phyloP scores from a whole-genome alignment of 1,139 yeast genomes.

The Sugiyamaella novakii region DNA sequence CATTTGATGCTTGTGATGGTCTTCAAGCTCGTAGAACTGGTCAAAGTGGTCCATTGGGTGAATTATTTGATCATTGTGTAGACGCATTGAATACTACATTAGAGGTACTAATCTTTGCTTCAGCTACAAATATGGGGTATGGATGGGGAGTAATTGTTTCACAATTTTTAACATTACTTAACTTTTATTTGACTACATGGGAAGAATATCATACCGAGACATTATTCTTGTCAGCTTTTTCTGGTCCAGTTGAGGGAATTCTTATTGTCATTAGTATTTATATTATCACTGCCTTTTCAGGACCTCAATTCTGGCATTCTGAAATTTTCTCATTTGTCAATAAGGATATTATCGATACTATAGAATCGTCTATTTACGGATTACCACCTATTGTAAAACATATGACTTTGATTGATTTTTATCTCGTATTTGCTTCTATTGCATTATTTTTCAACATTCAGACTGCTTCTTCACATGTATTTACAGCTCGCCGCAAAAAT shows the following conservation, averaged over 20 bases:
- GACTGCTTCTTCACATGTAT: slow-evolving; percentile 73
- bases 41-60: slow-evolving; percentile 93
- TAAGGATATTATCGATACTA: slow-evolving; percentile 6
- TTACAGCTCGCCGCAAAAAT: slow-evolving; percentile 50
- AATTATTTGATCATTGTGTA: slow-evolving; percentile 87
- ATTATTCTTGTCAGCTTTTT: slow-evolving; percentile 72
- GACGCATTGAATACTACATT: slow-evolving; percentile 90
- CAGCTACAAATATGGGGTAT: slow-evolving; percentile 73
- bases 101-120: slow-evolving; percentile 69
- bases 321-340: slow-evolving; percentile 30
- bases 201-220: slow-evolving; percentile 93
- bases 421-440: slow-evolving; percentile 54
- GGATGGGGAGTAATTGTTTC: slow-evolving; percentile 62
- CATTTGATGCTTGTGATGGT: slow-evolving; percentile 97
- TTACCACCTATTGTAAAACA: slow-evolving; percentile 22
- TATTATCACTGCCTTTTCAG: slow-evolving; percentile 61
- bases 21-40: slow-evolving; percentile 91
- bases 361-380: slow-evolving; percentile 3
- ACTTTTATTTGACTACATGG: slow-evolving; percentile 92
- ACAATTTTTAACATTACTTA: slow-evolving; percentile 74
- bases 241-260: slow-evolving; percentile 97
- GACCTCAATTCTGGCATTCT: slow-evolving; percentile 60
- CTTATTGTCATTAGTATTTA: slow-evolving; percentile 61
- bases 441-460: slow-evolving; percentile 70
- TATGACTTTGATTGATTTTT: slow-evolving; percentile 46